These are phyloP conservation scores for Aureobasidium leucospermi DNA, from an alignment of 2,329 filamentous ascomycete species.

Conservation along the genomic window DNA sequence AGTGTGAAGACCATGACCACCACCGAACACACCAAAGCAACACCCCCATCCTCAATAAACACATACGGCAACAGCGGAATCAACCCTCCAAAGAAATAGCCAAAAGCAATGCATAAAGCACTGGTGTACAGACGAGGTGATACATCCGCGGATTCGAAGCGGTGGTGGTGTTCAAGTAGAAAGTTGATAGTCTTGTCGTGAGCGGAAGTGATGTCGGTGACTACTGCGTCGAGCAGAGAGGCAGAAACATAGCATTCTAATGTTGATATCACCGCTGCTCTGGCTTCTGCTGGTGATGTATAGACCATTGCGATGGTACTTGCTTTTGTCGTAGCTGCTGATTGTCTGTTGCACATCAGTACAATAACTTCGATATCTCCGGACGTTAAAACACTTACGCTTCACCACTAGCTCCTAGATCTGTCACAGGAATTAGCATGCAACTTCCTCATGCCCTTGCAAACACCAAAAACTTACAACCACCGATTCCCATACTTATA, in stretches of 20 bases:
- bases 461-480: constrained; percentile 17
- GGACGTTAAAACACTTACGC: constrained; percentile 24
- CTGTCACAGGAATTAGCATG: no score
- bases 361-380: neutral
- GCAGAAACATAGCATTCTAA: constrained; percentile 3
- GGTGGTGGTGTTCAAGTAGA: constrained; percentile 33
- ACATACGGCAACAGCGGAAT: constrained; percentile 68
- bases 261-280: neutral
- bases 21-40: constrained; percentile 53
- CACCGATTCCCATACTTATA: constrained; percentile 37
- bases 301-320: constrained; percentile 28
- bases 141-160: constrained; percentile 37
- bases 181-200: constrained; percentile 5
- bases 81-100: constrained; percentile 63
- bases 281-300: neutral
- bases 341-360: constrained; percentile 21
- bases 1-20: constrained; percentile 54
- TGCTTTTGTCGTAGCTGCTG: constrained; percentile 38
- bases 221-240: neutral
- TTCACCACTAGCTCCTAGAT: constrained; percentile 43
- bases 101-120: constrained; percentile 58
- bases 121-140: constrained; percentile 40
- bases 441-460: no score
- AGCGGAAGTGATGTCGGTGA: neutral
- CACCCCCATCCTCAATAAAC: constrained; percentile 36